phyloP scores from a whole-genome alignment of 1,284 basidiomycete species.

The Apiotrichum montevideense region DNA sequence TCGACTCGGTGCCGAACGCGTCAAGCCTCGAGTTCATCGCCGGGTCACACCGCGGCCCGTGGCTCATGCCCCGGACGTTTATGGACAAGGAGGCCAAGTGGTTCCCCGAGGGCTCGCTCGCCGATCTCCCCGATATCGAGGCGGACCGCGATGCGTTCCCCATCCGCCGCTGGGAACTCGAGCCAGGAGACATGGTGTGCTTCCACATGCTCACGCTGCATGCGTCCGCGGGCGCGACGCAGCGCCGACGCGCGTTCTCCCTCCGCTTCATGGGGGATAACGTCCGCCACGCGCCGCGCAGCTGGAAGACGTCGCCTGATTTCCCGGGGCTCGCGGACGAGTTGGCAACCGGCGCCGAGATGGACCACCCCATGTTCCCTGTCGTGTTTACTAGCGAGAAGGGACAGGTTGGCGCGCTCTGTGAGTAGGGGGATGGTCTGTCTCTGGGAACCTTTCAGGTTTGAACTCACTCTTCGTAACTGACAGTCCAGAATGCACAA shows the following conservation, averaged over 20 bases:
- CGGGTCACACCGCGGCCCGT: slow-evolving; percentile 11
- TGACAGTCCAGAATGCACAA: too few relatives aligned
- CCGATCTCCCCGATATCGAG: slow-evolving; percentile 17
- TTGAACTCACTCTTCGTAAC: too few relatives aligned
- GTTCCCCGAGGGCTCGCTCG: slow-evolving; percentile 16
- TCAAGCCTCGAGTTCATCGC: slow-evolving; percentile 15
- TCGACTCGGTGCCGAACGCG: slow-evolving; percentile 10
- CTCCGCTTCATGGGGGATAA: slow-evolving; percentile 4
- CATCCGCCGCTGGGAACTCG: slow-evolving; percentile 10
- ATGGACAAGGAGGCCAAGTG: slow-evolving; percentile 19
- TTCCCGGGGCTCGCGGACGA: slow-evolving; percentile 14
- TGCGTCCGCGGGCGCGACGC: slow-evolving; percentile 6
- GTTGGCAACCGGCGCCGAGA: not conserved
- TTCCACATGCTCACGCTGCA: slow-evolving; percentile 21
- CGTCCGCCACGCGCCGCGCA: slow-evolving; percentile 7
- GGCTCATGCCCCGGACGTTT: slow-evolving; percentile 18
- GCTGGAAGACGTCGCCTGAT: slow-evolving; percentile 12
- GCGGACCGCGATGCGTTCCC: slow-evolving; percentile 2
- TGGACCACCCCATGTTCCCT: slow-evolving; percentile 15
- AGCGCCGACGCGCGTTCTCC: not conserved
- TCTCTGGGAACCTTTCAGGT: too few relatives aligned
- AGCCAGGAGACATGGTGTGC: slow-evolving; percentile 13
- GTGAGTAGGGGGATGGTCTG: too few relatives aligned
- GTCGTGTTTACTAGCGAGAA: slow-evolving; percentile 5
- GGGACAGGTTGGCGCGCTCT: not conserved